A percentile compares a stretch with the other conserved stretches of the same genome.
Evolutionary conservation across 768 basidiomycete species (phyloP).

Genomic region (Galerina sulciceps): DNA sequence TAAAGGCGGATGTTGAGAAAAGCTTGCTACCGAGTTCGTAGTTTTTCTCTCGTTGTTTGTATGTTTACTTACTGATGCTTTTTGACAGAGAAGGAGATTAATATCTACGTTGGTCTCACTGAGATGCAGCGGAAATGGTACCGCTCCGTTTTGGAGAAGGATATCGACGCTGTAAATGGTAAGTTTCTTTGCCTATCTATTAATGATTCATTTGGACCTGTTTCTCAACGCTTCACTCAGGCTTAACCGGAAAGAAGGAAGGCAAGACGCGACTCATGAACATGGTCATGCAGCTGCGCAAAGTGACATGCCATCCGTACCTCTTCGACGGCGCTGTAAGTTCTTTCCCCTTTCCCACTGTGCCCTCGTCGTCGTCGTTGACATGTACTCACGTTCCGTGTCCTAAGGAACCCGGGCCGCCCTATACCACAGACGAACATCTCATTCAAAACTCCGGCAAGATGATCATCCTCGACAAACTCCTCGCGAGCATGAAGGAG

Average conservation of each 20-base stretch:
- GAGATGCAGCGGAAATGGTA: slow-evolving; percentile 99
- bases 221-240: too few species aligned
- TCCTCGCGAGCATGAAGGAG: slow-evolving; percentile 83
- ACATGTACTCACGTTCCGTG: not conserved
- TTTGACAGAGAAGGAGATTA: slow-evolving; percentile 90
- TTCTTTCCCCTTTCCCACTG: not conserved
- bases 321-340: slow-evolving; percentile 81
- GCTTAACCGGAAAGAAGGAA: slow-evolving; percentile 95
- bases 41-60: not conserved
- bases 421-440: slow-evolving; percentile 98
- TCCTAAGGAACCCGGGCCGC: slow-evolving; percentile 86
- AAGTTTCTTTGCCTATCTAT: too few species aligned
- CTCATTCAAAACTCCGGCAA: slow-evolving; percentile 93
- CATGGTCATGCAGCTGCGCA: slow-evolving; percentile 98
- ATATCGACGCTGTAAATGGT: slow-evolving; percentile 99
- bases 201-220: too few species aligned
- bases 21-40: slow-evolving; percentile 82
- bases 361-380: not conserved
- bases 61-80: too few species aligned
- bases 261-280: slow-evolving; percentile 98
- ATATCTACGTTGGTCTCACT: slow-evolving; percentile 95
- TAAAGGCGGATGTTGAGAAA: slow-evolving; percentile 98
- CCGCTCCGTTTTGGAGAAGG: slow-evolving; percentile 93
- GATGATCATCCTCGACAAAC: slow-evolving; percentile 96
- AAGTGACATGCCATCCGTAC: slow-evolving; percentile 91